These are phyloP conservation scores for Ilyonectria robusta DNA, from an alignment of 2,329 filamentous ascomycete species.

Conservation along the genomic window DNA sequence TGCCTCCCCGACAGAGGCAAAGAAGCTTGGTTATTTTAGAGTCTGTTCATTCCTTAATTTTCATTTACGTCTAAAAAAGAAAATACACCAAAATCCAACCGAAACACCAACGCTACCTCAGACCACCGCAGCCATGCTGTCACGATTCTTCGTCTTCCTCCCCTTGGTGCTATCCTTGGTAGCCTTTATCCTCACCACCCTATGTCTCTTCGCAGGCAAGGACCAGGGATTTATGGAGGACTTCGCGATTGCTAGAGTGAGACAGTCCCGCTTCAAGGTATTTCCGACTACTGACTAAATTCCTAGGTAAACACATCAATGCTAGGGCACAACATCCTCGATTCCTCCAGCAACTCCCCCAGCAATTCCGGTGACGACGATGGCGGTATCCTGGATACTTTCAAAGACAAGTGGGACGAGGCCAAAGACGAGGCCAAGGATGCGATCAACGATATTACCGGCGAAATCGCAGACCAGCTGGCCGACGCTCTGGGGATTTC, in stretches of 20 bases:
- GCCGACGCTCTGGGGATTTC: constrained; percentile 61
- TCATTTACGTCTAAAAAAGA: neutral
- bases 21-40: neutral
- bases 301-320: constrained; percentile 56
- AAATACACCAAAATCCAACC: neutral
- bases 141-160: constrained; percentile 51
- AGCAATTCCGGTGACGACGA: constrained; percentile 43
- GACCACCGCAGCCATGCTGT: constrained; percentile 37
- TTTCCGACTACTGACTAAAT: constrained; percentile 8
- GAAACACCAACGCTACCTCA: neutral
- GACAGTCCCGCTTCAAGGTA: constrained; percentile 15
- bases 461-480: constrained; percentile 58
- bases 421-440: constrained; percentile 54
- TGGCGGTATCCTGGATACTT: constrained; percentile 47
- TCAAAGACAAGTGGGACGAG: constrained; percentile 49
- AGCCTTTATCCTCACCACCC: constrained; percentile 56
- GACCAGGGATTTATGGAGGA: constrained; percentile 60
- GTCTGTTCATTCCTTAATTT: neutral
- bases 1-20: neutral
- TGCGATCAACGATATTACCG: constrained; percentile 57
- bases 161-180: constrained; percentile 56
- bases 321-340: constrained; percentile 54
- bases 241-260: constrained; percentile 57
- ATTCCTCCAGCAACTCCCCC: constrained; percentile 35
- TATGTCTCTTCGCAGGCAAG: constrained; percentile 58